Base-by-base conservation (phyloP, 75 land plant genomes). In the Gnetum montanum region DNA sequence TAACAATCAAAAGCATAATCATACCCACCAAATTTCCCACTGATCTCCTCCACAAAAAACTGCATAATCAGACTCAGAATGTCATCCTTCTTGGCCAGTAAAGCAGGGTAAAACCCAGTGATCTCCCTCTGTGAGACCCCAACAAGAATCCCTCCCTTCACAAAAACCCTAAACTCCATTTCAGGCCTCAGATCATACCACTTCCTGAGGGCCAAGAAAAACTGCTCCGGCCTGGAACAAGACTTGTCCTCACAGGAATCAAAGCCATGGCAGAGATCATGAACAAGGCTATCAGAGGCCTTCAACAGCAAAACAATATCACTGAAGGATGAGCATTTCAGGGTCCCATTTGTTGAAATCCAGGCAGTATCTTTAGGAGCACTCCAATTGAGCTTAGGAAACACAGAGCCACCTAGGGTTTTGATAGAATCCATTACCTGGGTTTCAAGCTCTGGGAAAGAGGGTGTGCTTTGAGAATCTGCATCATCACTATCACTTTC, bases 301-400 rank as follows among this genome's bases (percentile, higher is more conserved):
- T 71, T 70, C 0, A 87, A 60, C 43, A 91, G 76, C 5, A 87
- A 81, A 24, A 71, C 71, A 36, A 87, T 73, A 46, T 91, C 97
- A 15, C 77, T 70, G 59, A 91, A 75, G 47, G 79, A 78, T 18
- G 73, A 47, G 76, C 88, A 87, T 36, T 54, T 62, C 44, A 87
- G 80, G 27, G 69, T 66, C 24, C 91, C 84, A 23, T 65, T 59
- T 4, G 81, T 36, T 63, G 72, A 59, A 31, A 92, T 87, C 94
- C 94, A 92, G 6, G 89, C 73, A n/a, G 86, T 74, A 65, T 87
- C 97, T 50, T 88, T 92, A 8, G 97, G 97, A 4, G 89, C 72
- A 35, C 86, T 88, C 93, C 97, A 92, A 49, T 91, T 91, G 25
- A 91, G 75, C 79, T 91, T 91, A 3, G 97, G 97, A 30, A 91